Evolutionary conservation across 83 land plant genomes (phyloP), one percentile per base, ranked within the genome.

Genomic region (Larix sibirica): DNA sequence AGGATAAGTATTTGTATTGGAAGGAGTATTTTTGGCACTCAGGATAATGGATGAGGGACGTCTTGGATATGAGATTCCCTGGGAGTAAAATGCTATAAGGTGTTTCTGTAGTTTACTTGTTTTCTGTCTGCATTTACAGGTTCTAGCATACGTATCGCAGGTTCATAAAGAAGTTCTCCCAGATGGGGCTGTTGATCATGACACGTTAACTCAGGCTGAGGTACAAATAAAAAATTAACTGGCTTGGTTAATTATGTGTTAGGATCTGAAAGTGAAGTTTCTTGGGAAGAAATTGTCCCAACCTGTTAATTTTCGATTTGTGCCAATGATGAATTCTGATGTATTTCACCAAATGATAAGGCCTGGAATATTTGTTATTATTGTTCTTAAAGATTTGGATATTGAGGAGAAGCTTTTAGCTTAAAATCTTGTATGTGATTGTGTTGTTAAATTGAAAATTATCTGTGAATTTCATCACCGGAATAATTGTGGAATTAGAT

Each of bases 141-240:
- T 97, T 62, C 87, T 98, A 63, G 99, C 99, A 13, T 98, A 92
- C 84, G 99, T 96, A 10, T 96, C 99, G 59, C 95, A 96, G 86
- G 99, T 89, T 61, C 97, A 98, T 88, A 90, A 92, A 62, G 99
- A 96, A 67, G 91, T 87, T 47, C 95, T 98, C 77, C 99, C 99
- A 14, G 99, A 93, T 38, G 95, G 87, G 26, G 81, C 81, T 28
- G 92, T 96, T 58, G 96, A 98, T 81, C 83, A 93, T 85, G 94
- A 93, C 18, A 93, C 85, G 56, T 31, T 98, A 65, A 92, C 92
- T 10, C 81, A 93, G 80, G 96, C 91, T 79, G 93, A 96, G 96
- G 99, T 98, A 83, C 79, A 65, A 65, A 31, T 23, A 62, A 5
- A 33, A 80, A 17, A n/a, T 23, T 56, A 33, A 79, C 44, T 56